A percentile compares a stretch with the other conserved stretches of the same genome.
Conservation (phyloP, 805 yeast species). For the Hermanozyma aechmeae region DNA sequence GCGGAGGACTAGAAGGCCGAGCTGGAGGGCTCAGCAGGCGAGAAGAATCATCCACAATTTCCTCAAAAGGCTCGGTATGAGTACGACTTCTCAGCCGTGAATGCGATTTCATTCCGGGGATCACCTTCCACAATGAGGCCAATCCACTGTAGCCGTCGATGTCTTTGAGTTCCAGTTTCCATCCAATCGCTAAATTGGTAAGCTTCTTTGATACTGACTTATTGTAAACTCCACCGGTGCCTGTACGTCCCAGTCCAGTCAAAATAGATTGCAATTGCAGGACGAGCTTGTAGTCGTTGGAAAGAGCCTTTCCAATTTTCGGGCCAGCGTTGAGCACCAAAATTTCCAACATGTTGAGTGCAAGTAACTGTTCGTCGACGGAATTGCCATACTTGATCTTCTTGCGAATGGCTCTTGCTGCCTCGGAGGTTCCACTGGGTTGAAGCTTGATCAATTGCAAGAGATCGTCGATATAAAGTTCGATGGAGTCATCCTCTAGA, state of each 20-base stretch:
- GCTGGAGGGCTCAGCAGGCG: too few species aligned
- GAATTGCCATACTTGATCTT: conserved; percentile 74
- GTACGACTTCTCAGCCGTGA: too few species aligned
- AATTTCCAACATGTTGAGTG: conserved; percentile 38
- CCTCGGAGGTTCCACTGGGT: conserved; percentile 46
- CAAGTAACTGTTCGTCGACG: conserved; percentile 52
- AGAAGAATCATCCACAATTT: too few species aligned
- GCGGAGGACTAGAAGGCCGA: too few species aligned
- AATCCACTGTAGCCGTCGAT: conserved; percentile 40
- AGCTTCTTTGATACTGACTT: conserved; percentile 38
- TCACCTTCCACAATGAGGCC: conserved; percentile 33
- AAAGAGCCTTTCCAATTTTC: conserved; percentile 34
- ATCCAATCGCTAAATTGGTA: conserved; percentile 45
- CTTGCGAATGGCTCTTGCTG: conserved; percentile 87
- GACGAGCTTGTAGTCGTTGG: conserved; percentile 58
- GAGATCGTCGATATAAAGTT: conserved; percentile 46
- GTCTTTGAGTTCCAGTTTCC: conserved; percentile 54
- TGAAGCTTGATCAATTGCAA: conserved; percentile 40
- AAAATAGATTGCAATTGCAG: conserved; percentile 52
- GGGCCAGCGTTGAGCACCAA: conserved; percentile 35
- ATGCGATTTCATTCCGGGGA: conserved; percentile 25
- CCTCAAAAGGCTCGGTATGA: too few species aligned
- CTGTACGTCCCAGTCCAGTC: conserved; percentile 25
- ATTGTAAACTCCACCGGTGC: conserved; percentile 27
- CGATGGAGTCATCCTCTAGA: conserved; percentile 28